Conservation (phyloP, 805 yeast species). For the Starmera dryadoides region DNA sequence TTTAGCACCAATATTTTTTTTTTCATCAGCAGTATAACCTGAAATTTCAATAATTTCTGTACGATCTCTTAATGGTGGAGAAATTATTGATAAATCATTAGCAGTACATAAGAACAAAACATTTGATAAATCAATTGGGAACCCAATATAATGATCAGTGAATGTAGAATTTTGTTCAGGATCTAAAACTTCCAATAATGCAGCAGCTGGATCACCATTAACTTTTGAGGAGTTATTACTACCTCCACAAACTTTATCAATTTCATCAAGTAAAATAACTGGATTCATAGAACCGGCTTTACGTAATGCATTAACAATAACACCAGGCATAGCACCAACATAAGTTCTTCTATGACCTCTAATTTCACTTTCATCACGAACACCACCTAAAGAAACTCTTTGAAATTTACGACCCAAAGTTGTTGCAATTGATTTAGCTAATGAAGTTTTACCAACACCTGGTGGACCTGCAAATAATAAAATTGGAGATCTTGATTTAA, state of each 20-base stretch:
- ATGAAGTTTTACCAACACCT: constrained; percentile 87
- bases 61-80: constrained; percentile 75
- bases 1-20: constrained; percentile 59
- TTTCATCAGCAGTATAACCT: constrained; percentile 78
- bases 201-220: constrained; percentile 88
- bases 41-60: constrained; percentile 74
- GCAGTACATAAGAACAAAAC: constrained; percentile 83
- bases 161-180: constrained; percentile 81
- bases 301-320: constrained; percentile 67
- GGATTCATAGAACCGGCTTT: constrained; percentile 77
- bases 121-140: constrained; percentile 79
- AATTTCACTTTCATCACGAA: constrained; percentile 82
- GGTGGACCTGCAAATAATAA: constrained; percentile 85
- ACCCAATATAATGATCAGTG: constrained; percentile 77
- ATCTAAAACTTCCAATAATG: constrained; percentile 78
- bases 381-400: constrained; percentile 79
- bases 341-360: constrained; percentile 89
- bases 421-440: constrained; percentile 74
- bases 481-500: constrained; percentile 53
- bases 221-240: constrained; percentile 31
- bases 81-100: constrained; percentile 62
- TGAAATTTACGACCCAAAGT: constrained; percentile 71
- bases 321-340: constrained; percentile 90
- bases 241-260: constrained; percentile 69
- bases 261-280: constrained; percentile 75